Conservation (phyloP, 768 basidiomycete species). For the Omphalotus guepiniiformis region DNA sequence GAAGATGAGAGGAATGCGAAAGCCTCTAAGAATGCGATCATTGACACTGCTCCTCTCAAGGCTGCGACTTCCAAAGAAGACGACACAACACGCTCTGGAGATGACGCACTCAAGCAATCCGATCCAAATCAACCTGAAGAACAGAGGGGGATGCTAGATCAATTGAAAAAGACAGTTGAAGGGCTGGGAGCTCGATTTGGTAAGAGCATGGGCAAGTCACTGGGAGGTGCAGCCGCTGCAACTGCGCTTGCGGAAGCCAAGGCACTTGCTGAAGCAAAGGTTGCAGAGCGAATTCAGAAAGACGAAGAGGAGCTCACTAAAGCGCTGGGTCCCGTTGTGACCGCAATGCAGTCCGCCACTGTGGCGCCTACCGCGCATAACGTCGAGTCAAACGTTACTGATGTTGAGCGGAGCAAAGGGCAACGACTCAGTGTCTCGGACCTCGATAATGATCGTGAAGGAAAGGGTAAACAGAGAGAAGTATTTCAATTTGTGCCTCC, state of each 20-base stretch:
- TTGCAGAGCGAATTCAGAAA: conserved; percentile 59
- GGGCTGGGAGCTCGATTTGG: conserved; percentile 55
- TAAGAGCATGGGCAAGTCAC: conserved; percentile 58
- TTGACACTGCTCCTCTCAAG: conserved; percentile 25
- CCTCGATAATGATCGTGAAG: conserved; percentile 40
- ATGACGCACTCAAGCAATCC: conserved; percentile 17
- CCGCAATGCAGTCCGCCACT: background rate
- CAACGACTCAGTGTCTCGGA: conserved; percentile 57
- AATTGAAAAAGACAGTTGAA: conserved; percentile 70
- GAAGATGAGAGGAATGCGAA: conserved; percentile 44
- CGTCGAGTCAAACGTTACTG: background rate
- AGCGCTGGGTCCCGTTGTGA: conserved; percentile 8
- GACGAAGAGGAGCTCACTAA: conserved; percentile 32
- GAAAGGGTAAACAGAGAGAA: conserved; percentile 30
- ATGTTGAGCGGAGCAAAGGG: background rate
- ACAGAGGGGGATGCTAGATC: conserved; percentile 54
- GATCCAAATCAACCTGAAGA: conserved; percentile 12
- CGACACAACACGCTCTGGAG: conserved; percentile 8
- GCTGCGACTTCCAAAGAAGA: conserved; percentile 8
- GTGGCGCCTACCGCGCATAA: conserved; percentile 11
- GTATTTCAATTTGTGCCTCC: conserved; percentile 21
- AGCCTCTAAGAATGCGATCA: conserved; percentile 39
- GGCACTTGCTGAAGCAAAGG: conserved; percentile 62
- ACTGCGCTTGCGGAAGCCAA: conserved; percentile 64
- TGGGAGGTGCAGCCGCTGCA: conserved; percentile 52